A percentile compares a stretch with the other conserved stretches of the same genome.
Conservation (phyloP, 306 rosid species). For the Alnus glutinosa region DNA sequence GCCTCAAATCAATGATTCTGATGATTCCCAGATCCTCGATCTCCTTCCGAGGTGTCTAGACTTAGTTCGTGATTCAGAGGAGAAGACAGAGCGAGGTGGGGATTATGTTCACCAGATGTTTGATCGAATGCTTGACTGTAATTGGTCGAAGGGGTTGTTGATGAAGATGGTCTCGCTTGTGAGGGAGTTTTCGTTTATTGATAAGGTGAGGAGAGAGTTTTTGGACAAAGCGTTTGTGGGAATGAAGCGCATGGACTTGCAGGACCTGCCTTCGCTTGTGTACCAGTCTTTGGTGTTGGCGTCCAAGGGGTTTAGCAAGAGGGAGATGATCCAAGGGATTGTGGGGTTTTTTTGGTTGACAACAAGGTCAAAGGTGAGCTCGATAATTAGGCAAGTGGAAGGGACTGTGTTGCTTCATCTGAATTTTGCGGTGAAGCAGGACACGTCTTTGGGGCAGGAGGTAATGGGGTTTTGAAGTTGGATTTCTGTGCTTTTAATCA, state of each 20-base stretch:
- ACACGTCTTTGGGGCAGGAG: conserved; percentile 40
- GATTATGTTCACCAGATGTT: conserved; percentile 11
- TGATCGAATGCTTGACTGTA: conserved; percentile 26
- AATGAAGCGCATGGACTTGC: conserved; percentile 36
- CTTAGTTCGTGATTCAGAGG: conserved; percentile 12
- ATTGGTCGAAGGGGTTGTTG: conserved; percentile 42
- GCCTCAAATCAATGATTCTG: conserved; percentile 29
- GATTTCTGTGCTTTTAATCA: conserved; percentile 44
- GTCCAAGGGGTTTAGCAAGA: conserved; percentile 43
- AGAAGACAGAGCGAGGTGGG: conserved; percentile 7
- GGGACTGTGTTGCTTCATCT: conserved; percentile 46
- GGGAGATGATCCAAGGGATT: conserved; percentile 42
- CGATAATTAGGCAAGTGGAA: conserved; percentile 43
- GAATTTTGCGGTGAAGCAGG: conserved; percentile 48
- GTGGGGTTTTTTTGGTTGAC: conserved; percentile 40
- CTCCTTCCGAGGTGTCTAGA: conserved; percentile 35
- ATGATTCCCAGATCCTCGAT: conserved; percentile 40
- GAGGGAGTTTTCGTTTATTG: conserved; percentile 30
- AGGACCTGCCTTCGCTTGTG: conserved; percentile 47
- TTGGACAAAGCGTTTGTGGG: conserved; percentile 34
- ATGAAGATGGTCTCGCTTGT: conserved; percentile 39
- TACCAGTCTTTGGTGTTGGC: conserved; percentile 43
- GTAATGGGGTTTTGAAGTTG: conserved; percentile 37
- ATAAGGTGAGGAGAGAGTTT: conserved; percentile 37
- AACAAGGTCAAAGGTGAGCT: conserved; percentile 28